Evolutionary conservation across 2,329 filamentous ascomycete species (phyloP), one percentile per base, ranked within the genome.

Genomic region (Chaetomium olivaceum): DNA sequence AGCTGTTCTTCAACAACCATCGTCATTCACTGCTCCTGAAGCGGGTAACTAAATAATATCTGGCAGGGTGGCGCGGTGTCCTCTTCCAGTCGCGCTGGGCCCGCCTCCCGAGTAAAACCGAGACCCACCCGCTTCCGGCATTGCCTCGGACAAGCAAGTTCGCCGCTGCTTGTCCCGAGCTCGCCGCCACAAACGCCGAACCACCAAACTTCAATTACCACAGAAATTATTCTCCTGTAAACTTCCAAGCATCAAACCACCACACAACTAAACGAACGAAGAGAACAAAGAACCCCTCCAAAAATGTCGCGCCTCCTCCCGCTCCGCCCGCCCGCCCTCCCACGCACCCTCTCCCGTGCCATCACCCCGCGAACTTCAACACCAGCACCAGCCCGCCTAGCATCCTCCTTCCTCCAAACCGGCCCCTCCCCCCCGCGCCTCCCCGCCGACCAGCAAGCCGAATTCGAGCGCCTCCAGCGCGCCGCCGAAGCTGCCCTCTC

Each of bases 391-490:
- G 16, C 52, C 6, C 52, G 52, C 52, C 52, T 39, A 39, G 60
- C 43, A 63, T 64, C 62, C 58, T 69, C 65, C 79, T 72, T 70
- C 79, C 68, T 85, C 84, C 78, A 76, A 79, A 62, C 74, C 80
- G 81, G 82, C 14, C 91, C 94, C 27, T 80, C 91, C 8, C 95
- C 95, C 19, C 93, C 92, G 0, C 91, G 92, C 58, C 91, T 98
- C 12, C 92, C 94, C 7, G 88, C 92, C 73, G 88, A 91, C 77
- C 89, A 97, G 72, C 93, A 97, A 81, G 91, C 93, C 76, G 87
- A 96, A 70, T 97, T 95, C 77, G 93, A 97, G 79, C 85, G 88
- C 51, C 89, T 98, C 4, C 93, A 97, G 76, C 87, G 87, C 71
- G 83, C 79, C 39, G 85, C 85, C 64, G 76, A 81, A 68, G 80